Base-by-base conservation (phyloP, 2,329 filamentous ascomycete genomes). In the Pezicula rhizophila region DNA sequence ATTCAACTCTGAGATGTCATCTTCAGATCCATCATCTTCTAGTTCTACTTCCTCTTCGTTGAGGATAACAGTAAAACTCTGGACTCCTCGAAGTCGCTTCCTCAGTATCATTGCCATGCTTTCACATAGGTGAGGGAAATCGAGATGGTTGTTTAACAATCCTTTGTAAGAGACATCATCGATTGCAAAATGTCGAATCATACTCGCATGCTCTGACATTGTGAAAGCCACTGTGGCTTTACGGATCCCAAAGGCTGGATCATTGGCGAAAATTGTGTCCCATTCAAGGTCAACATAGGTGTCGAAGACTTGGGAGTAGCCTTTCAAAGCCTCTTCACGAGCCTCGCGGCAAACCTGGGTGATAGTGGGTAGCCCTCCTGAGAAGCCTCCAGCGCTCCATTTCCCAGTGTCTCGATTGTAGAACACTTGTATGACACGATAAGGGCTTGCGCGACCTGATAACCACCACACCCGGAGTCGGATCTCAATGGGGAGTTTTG, bases 251-350 rank as follows among this genome's bases (percentile, higher is more conserved):
- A 55, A 53, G 20, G 49, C 46, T 10, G 42, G 47, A 35, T 56
- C 56, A 25, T 53, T 52, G 47, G 56, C 48, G 37, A 52, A 55
- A 33, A 58, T 48, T 8, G 46, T 55, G 25, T 56, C 56, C 17
- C 45, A 33, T 15, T 48, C 35, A 6, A 55, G 35, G 35, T 56
- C 51, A 14, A 56, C 33, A 38, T 42, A 52, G 3, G 54, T 51
- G 23, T 45, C 52, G 17, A 58, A 53, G 7, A 39, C 8, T 31
- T 12, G 35, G 17, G 31, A 48, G 33, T 54, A 56, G 33, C 38
- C 23, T 25, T 48, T 51, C 34, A 55, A 37, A 20, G 49, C 47
- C 45, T 52, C 51, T 25, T 31, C 23, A 8, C 54, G 52, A 7
- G 56, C 52, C 38, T 56, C 55, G 23, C 37, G 45, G 28, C 41